Percentiles rank a stretch among this genome's conserved stretches.
Conservation (phyloP, 2,329 filamentous ascomycete genomes). For the Diaporthe citri region DNA sequence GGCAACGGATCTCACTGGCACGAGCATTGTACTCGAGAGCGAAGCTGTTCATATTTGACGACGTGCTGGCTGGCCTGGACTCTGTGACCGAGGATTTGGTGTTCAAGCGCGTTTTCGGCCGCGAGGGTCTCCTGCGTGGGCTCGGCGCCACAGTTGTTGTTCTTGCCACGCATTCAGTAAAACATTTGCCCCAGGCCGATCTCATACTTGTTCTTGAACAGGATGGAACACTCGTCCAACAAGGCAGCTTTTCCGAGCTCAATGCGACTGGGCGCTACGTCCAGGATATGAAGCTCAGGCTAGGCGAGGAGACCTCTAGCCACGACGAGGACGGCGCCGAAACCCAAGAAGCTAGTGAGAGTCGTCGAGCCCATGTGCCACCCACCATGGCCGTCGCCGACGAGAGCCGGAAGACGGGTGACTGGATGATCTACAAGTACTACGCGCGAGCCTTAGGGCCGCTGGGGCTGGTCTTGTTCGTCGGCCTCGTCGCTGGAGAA, state of each 20-base stretch:
- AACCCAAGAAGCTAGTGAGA: neutral
- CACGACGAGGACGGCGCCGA: neutral
- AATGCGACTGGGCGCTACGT: constrained; percentile 50
- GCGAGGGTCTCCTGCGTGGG: constrained; percentile 46
- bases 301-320: constrained; percentile 23
- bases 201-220: constrained; percentile 50
- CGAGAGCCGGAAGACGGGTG: constrained; percentile 31
- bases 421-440: constrained; percentile 32
- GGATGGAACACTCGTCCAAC: constrained; percentile 50
- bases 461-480: constrained; percentile 7
- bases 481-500: neutral
- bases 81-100: constrained; percentile 49
- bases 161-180: constrained; percentile 51
- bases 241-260: constrained; percentile 52
- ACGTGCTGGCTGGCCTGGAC: constrained; percentile 55
- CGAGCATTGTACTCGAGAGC: constrained; percentile 54
- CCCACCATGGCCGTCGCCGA: constrained; percentile 24
- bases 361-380: neutral
- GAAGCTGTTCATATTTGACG: constrained; percentile 51
- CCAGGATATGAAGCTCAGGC: constrained; percentile 43
- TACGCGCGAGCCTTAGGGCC: constrained; percentile 33
- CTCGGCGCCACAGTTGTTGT: constrained; percentile 52
- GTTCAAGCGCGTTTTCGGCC: constrained; percentile 48
- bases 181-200: constrained; percentile 51
- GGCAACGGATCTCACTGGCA: constrained; percentile 56